These are phyloP conservation scores for Neurospora sp. DNA, from an alignment of 495 filamentous ascomycete genomes.

Conservation along the genomic window DNA sequence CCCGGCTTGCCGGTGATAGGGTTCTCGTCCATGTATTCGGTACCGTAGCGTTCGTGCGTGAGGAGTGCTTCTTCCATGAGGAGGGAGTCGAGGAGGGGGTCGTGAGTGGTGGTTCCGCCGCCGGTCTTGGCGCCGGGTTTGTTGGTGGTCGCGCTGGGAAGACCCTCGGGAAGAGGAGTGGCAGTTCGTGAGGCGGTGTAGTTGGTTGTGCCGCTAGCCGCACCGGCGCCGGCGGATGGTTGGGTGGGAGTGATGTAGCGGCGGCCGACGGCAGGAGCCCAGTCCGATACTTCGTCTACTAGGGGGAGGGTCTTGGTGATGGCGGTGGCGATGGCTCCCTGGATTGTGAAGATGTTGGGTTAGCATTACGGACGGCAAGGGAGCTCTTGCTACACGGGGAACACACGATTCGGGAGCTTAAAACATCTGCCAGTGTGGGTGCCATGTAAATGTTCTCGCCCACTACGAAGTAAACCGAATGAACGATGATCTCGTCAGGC, in stretches of 20 bases:
- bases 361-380: neutral
- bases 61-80: constrained; percentile 58
- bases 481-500: constrained; percentile 57
- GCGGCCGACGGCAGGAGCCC: constrained; percentile 65
- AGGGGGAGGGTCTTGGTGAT: constrained; percentile 55
- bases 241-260: constrained; percentile 50
- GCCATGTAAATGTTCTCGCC: constrained; percentile 87
- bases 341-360: constrained; percentile 6
- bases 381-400: neutral
- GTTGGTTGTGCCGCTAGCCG: constrained; percentile 15
- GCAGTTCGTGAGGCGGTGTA: constrained; percentile 19
- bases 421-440: constrained; percentile 64
- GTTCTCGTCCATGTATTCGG: constrained; percentile 88
- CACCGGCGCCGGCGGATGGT: constrained; percentile 12
- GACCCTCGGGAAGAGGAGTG: constrained; percentile 6
- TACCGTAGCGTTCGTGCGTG: constrained; percentile 52
- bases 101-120: constrained; percentile 17
- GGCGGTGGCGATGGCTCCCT: constrained; percentile 49
- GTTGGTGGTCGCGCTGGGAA: constrained; percentile 51
- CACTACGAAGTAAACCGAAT: constrained; percentile 74
- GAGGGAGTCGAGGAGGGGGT: constrained; percentile 32
- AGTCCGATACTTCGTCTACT: constrained; percentile 51
- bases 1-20: constrained; percentile 79
- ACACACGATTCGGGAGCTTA: constrained; percentile 66
- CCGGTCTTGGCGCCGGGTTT: constrained; percentile 37